Conservation (phyloP, 805 yeast genomes). For the Yarrowia bubula region DNA sequence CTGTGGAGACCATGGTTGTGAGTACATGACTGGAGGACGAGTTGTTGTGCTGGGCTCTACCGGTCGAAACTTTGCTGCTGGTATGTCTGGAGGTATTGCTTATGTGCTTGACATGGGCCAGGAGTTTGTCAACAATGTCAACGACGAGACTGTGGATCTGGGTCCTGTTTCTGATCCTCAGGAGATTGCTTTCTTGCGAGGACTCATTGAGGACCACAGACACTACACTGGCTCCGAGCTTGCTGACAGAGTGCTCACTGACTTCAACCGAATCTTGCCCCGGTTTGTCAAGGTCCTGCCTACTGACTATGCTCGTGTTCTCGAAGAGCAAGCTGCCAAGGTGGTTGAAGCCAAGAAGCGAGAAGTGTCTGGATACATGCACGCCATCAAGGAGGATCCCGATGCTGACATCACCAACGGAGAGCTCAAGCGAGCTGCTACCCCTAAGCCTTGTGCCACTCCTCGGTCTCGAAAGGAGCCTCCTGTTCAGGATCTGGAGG, state of each 20-base stretch:
- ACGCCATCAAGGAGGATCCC: constrained; percentile 71
- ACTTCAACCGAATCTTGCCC: constrained; percentile 84
- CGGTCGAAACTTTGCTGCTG: constrained; percentile 93
- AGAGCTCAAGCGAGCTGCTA: constrained; percentile 55
- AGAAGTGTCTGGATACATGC: constrained; percentile 64
- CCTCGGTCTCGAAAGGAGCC: constrained; percentile 55
- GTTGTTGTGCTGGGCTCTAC: constrained; percentile 89
- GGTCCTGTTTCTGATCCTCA: constrained; percentile 75
- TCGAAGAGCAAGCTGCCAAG: constrained; percentile 70
- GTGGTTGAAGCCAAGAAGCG: constrained; percentile 62
- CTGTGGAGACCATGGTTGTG: constrained; percentile 98
- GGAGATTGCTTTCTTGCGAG: constrained; percentile 91
- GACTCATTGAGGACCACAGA: constrained; percentile 89
- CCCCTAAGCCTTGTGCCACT: constrained; percentile 41
- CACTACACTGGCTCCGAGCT: constrained; percentile 91
- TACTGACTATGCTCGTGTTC: constrained; percentile 81
- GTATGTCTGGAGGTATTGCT: constrained; percentile 99
- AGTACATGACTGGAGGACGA: constrained; percentile 99
- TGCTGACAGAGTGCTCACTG: constrained; percentile 76
- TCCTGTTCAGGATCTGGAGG: constrained; percentile 83
- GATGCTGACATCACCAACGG: constrained; percentile 87
- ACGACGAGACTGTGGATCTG: constrained; percentile 77
- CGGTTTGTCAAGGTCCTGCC: constrained; percentile 94
- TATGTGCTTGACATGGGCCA: constrained; percentile 94
- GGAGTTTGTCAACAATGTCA: constrained; percentile 79